Conservation (phyloP, 2,329 filamentous ascomycete species). For the Neonectria ditissima region DNA sequence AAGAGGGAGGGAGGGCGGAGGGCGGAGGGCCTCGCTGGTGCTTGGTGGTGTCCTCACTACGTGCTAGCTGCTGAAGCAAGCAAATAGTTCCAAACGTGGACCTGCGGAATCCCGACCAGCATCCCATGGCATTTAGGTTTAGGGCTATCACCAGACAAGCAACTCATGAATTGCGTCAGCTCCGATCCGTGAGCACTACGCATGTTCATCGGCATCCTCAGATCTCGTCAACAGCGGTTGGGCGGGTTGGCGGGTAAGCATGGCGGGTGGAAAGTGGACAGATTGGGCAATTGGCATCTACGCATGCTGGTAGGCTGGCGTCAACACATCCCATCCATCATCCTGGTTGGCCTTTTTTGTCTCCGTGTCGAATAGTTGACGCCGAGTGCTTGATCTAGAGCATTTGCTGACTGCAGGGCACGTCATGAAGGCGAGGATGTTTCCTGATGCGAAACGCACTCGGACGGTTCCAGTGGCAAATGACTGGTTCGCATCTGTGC, state of each 20-base stretch:
- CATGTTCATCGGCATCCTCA: conserved; percentile 27
- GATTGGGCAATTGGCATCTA: conserved; percentile 13
- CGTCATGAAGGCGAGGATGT: conserved; percentile 20
- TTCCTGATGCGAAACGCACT: conserved; percentile 24
- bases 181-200: conserved; percentile 40
- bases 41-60: background rate
- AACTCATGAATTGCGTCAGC: conserved; percentile 42
- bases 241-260: conserved; percentile 22
- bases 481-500: conserved; percentile 36
- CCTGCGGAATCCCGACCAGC: conserved; percentile 32
- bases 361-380: background rate
- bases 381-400: conserved; percentile 10
- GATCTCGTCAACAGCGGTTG: conserved; percentile 28
- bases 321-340: background rate
- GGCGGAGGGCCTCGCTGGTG: conserved; percentile 21
- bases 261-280: conserved; percentile 39
- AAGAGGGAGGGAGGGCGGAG: no score
- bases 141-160: conserved; percentile 40
- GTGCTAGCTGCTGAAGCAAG: conserved; percentile 11
- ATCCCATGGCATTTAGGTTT: conserved; percentile 39
- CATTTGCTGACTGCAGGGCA: conserved; percentile 21
- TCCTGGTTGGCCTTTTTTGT: background rate
- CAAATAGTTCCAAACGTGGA: conserved; percentile 27
- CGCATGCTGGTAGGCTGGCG: conserved; percentile 18
- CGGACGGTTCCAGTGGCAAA: conserved; percentile 29